Evolutionary conservation across 2,329 filamentous ascomycete genomes (phyloP), one percentile per base, ranked within the genome.

Genomic region (Aspergillus novofumigatus): DNA sequence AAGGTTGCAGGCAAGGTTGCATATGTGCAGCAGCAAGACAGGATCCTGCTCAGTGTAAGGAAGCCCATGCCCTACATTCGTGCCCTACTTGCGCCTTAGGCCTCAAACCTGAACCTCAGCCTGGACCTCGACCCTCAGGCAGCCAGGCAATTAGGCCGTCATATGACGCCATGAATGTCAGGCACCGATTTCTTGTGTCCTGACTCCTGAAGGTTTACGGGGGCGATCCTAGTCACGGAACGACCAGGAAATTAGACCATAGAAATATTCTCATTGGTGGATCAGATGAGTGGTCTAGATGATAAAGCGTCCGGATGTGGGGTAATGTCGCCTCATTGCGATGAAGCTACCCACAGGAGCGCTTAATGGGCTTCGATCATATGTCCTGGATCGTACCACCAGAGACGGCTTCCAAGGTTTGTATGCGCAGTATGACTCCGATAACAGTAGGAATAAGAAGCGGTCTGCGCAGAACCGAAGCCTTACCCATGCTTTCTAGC

Each of bases 381-480:
- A 47, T 38, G 32, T 38, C 32, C 32, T 6, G 25, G 21, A 26
- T 47, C 21, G 44, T 26, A 23, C 11, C 44, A 23, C 56, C 26
- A 42, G 48, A 55, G 29, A 28, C 32, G 5, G 21, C 21, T 10
- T 26, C 21, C 44, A 26, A 20, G 29, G 11, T 35, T 17, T 7
- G 32, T 7, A 38, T 49, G 55, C 48, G 52, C 53, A 56, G 56
- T 44, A 41, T 53, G 21, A 44, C 32, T 38, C 49, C 55, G 32
- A 48, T 21, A 25, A 42, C 44, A 51, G 45, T 49, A 47, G 20
- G 47, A 54, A 54, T 57, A 62, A 63, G 53, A 60, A 62, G 62
- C 62, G 62, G 62, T 62, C 62, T 63, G 58, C 58, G 56, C 62
- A 55, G 58, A 52, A 55, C 57, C 26, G 44, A 25, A 53, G 44